Evolutionary conservation across 2,329 filamentous ascomycete species (phyloP), one percentile per base, ranked within the genome.

Genomic region (Colletotrichum destructivum): DNA sequence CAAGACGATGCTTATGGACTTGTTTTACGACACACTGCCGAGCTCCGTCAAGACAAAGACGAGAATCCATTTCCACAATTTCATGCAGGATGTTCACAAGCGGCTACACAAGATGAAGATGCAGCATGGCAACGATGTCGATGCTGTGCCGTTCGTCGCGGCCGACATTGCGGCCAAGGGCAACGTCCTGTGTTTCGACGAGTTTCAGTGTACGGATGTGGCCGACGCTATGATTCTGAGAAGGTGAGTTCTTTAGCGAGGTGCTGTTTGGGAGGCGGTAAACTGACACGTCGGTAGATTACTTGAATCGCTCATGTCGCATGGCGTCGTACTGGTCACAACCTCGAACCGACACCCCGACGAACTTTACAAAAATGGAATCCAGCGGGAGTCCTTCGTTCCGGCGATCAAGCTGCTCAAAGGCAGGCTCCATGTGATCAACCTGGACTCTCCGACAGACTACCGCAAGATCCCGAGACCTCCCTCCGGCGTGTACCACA

Each of bases 1-100:
- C 73, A 99, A 99, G 87, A 99, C 96, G 2, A 99, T 99, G 96
- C 87, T 99, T 79, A 99, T 99, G 96, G 96, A 99, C 80, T 86
- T 99, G 61, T 98, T 98, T 82, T 98, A 95, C 84, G 95, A 98
- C 75, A 98, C 96, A 0, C 85, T 98, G 26, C 96, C 96, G 0
- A 81, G 85, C 18, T 92, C 92, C 71, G 95, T 98, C 75, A 88
- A 87, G 69, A 90, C 91, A 42, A 98, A 98, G 85, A 97, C 92
- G 57, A 89, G 96, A 59, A 98, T 99, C 78, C 96, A 99, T 85
- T 99, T 99, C 83, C 95, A 98, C 86, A 98, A 98, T 81, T 99
- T 99, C 86, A 99, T 99, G 96, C 96, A 98, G 82, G 94, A 97
- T 81, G 93, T 98, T 60, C 96, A 99, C 84, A 94, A 92, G 81